Evolutionary conservation across 2,329 filamentous ascomycete species (phyloP), one percentile per base, ranked within the genome.

Genomic region (Fusarium newnesense): DNA sequence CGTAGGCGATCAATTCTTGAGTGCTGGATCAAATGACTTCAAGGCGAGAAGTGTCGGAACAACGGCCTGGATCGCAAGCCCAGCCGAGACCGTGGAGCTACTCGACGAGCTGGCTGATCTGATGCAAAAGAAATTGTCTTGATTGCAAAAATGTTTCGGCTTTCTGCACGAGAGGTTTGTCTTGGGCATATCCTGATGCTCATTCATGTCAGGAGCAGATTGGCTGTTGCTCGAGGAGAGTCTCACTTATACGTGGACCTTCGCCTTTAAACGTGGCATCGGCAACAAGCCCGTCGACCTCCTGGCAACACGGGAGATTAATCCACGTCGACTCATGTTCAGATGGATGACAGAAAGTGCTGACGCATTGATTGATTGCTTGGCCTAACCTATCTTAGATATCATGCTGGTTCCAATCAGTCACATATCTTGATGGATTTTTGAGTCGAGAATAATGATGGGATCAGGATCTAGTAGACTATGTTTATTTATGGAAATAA

Each of bases 21-120:
- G 94, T 69, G 96, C 96, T 7, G 95, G 95, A 0, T 94, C 95
- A 21, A 99, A 99, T 83, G 96, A 99, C 83, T 99, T 98, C 86
- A 97, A 98, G 85, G 94, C 96, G 12, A 88, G 96, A 36, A 89
- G 95, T 77, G 95, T 97, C 26, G 96, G 94, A 39, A 98, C 96
- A 2, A 98, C 96, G 28, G 95, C 96, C 2, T 99, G 96, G 96
- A 97, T 99, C 75, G 96, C 96, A 3, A 98, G 90, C 79, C 96
- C 96, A 0, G 87, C 88, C 2, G 96, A 99, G 86, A 99, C 96
- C 36, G 94, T 97, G 43, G 91, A 94, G 76, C 83, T 98, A 77
- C 83, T 99, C 69, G 95, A 98, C 78, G 96, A 98, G 85, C 85
- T 97, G 79, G 87, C 87, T 2, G 87, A 85, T 56, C 78, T 93